Base-by-base conservation (phyloP, 2,329 filamentous ascomycete species). In the Talaromyces sp. region DNA sequence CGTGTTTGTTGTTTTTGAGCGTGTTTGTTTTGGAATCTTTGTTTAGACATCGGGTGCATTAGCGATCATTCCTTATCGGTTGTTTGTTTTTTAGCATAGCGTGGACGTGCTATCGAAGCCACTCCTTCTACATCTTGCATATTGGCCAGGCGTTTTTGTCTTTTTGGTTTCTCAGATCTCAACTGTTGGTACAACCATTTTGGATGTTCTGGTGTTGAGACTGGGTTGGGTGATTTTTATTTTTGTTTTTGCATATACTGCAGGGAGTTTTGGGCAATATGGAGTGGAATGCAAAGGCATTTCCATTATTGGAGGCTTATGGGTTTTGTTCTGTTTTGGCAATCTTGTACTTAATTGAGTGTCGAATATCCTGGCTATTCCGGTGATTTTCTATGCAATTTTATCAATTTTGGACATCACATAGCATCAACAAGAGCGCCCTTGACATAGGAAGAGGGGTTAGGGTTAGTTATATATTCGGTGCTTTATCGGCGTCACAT, bases 201-300 rank as follows among this genome's bases (percentile, higher is more conserved):
- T 35, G 54, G 54, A 28, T 56, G 21, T n/a, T 33, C 9, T 31
- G 15, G 21, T n/a, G 36, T 25, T 52, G 53, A 59, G 61, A 52
- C 58, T 63, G 71, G 53, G 46, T 79, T 80, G 78, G 81, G 28
- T 19, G 31, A 22, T 9, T 48, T 48, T 33, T 35, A n/a, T 48
- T 5, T 48, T 28, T n/a, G 31, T 48, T 33, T 48, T 9, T 35
- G 28, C 28, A 48, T 48, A 21, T 48, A 48, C 45, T 48, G 45
- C 45, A 48, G 53, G 53, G 53, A 55, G 52, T 54, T 54, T 35
- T 46, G 41, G 53, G 53, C 2, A 41, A 55, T 33, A 33, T 33
- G 22, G 19, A 21, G 13, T 21, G 25, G 51, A 53, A 43, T 54
- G 53, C 37, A 33, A 41, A 48, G 45, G 45, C 45, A 48, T 48